A percentile compares a stretch with the other conserved stretches of the same genome.
Conservation (phyloP, 345 rosid genomes). For the Limnanthes douglasii region DNA sequence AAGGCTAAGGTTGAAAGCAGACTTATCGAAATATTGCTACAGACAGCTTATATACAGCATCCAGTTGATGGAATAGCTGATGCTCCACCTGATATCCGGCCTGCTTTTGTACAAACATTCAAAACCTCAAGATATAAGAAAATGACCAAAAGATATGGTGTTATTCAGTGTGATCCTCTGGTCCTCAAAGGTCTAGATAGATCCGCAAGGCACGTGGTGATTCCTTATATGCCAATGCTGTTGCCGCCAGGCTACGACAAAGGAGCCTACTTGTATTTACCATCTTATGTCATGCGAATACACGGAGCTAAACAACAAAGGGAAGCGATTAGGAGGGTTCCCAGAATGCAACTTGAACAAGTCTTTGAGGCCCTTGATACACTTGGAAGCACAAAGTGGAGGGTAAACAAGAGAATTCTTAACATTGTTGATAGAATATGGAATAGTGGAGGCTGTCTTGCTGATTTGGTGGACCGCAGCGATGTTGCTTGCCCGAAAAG, state of each 20-base stretch:
- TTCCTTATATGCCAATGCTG: conserved; percentile 99
- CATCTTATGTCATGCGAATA: conserved; percentile 78
- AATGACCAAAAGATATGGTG: conserved; percentile 57
- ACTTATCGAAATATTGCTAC: conserved; percentile 63
- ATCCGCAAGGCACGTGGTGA: conserved; percentile 89
- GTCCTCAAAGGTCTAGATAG: conserved; percentile 78
- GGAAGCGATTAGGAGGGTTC: conserved; percentile 48
- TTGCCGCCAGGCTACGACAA: conserved; percentile 91
- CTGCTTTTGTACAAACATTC: conserved; percentile 76
- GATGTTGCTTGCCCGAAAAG: conserved; percentile 67
- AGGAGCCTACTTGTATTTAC: conserved; percentile 78
- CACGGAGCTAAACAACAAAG: conserved; percentile 86
- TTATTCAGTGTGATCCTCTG: conserved; percentile 68
- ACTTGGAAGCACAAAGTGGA: conserved; percentile 73
- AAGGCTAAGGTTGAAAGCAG: conserved; percentile 98
- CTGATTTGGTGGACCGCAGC: conserved; percentile 51
- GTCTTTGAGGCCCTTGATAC: conserved; percentile 88
- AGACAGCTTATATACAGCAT: conserved; percentile 76
- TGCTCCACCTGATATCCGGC: conserved; percentile 70
- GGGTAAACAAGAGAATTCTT: conserved; percentile 57
- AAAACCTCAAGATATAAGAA: conserved; percentile 39
- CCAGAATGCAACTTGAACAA: conserved; percentile 48
- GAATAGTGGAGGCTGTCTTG: conserved; percentile 59
- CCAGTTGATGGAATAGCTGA: conserved; percentile 48
- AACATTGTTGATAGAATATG: conserved; percentile 56